Conservation (phyloP, 139 green algal species). For the Axilococcus clingmanii region DNA sequence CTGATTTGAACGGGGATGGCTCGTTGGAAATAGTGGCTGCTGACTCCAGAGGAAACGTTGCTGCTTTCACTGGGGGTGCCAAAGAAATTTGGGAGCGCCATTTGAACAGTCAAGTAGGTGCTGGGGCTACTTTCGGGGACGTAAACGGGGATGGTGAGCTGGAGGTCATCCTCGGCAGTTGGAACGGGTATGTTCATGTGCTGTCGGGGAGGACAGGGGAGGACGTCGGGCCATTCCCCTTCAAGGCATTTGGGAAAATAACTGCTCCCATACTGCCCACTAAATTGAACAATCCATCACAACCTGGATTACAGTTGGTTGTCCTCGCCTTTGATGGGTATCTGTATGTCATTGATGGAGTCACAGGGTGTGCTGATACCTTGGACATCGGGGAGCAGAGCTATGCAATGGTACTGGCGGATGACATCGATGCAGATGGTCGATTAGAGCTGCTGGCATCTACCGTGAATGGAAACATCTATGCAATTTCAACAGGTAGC, state of each 20-base stretch:
- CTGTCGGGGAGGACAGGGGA: conserved; percentile 50
- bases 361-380: conserved; percentile 59
- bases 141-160: conserved; percentile 74
- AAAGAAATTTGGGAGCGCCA: conserved; percentile 90
- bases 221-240: conserved; percentile 67
- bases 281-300: conserved; percentile 3
- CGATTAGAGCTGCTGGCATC: conserved; percentile 77
- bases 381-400: conserved; percentile 86
- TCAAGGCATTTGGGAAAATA: conserved; percentile 40
- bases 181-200: conserved; percentile 64
- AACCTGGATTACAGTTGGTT: conserved; percentile 57
- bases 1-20: conserved; percentile 87
- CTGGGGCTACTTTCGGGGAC: conserved; percentile 50
- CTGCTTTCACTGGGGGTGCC: conserved; percentile 53
- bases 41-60: conserved; percentile 84
- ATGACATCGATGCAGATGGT: conserved; percentile 74
- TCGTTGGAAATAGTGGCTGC: conserved; percentile 75
- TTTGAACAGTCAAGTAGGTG: conserved; percentile 25
- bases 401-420: conserved; percentile 82
- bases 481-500: conserved; percentile 64
- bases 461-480: conserved; percentile 87
- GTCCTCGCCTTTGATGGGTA: conserved; percentile 71
- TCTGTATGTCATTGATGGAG: conserved; percentile 4
- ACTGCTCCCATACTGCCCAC: conserved; percentile 49
- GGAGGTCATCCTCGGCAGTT: conserved; percentile 69